Base-by-base conservation (phyloP, 345 rosid genomes). In the Hibiscus mutabilis region DNA sequence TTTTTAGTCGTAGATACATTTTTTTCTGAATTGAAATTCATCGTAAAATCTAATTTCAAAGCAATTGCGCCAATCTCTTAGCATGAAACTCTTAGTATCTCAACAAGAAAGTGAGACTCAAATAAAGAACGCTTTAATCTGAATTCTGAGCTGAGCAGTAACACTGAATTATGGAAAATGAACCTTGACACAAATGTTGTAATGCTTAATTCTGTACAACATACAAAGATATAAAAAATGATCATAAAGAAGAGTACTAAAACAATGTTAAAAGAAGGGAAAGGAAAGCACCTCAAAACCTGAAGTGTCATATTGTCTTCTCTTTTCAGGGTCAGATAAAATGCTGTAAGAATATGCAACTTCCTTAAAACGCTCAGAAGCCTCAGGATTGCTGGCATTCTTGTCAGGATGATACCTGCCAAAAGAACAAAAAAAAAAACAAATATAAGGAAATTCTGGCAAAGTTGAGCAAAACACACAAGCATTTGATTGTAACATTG, bases 331-430 rank as follows among this genome's bases (percentile, higher is more conserved):
- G 68, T 92, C 98, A 75, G 99, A 89, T 78, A 95, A 86, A 76
- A 95, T 90, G 82, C 96, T 92, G 76, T 95, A 95, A 0, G 99
- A 95, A 85, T 85, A 95, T 44, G 99, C 98, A 79, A 90, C 99
- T 83, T 95, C 99, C 83, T 92, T 92, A 76, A 95, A 95, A 73
- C 76, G 89, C 33, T 95, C 99, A 5, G 97, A 86, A 64, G 99
- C 99, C 78, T 95, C 98, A 2, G 98, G 98, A 76, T 92, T 92
- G 80, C 79, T 86, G 19, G 83, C 92, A 81, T 95, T 95, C 85
- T 95, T 95, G 75, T 95, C 99, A 24, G 99, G 99, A 86, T 92
- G 99, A 79, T 92, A 95, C 82, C 98, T 92, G 70, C 55, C 59
- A 51, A 79, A 49, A 51, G 11, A 60, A 72, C 60, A 27, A 44